These are phyloP conservation scores for Phytophthora sansomeana DNA, from an alignment of 352 stramenopile genomes.

Conservation along the genomic window DNA sequence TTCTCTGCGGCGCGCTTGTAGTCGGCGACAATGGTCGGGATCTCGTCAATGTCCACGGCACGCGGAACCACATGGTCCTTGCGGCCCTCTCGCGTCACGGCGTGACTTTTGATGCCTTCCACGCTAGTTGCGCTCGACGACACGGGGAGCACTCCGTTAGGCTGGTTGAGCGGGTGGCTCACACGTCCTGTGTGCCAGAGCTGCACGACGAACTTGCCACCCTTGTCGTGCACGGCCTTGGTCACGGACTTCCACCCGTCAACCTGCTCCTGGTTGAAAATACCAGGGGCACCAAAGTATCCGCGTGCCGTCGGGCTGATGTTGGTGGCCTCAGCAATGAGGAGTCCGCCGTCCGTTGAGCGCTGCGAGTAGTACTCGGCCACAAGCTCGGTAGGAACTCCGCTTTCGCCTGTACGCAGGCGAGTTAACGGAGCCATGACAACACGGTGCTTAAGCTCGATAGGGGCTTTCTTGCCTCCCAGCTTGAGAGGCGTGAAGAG, in stretches of 20 bases:
- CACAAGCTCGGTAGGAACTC: conserved; percentile 34
- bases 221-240: conserved; percentile 38
- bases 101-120: conserved; percentile 6
- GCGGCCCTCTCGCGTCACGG: conserved; percentile 29
- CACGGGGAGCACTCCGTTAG: conserved; percentile 19
- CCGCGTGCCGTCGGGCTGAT: conserved; percentile 43
- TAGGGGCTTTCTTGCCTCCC: conserved; percentile 33
- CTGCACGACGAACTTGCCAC: conserved; percentile 25
- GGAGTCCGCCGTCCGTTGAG: conserved; percentile 47
- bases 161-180: conserved; percentile 26
- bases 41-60: conserved; percentile 71
- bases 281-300: conserved; percentile 32
- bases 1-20: conserved; percentile 66
- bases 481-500: conserved; percentile 51
- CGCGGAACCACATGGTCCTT: conserved; percentile 55
- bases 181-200: conserved; percentile 30
- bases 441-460: conserved; percentile 53
- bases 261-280: conserved; percentile 59
- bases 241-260: conserved; percentile 37
- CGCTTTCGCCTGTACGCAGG: conserved; percentile 32
- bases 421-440: conserved; percentile 61
- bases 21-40: conserved; percentile 65
- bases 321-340: conserved; percentile 66
- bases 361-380: conserved; percentile 53
- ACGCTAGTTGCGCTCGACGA: conserved; percentile 18